Conservation (phyloP, 2,329 filamentous ascomycete species). For the Aspergillus spinulosporus region DNA sequence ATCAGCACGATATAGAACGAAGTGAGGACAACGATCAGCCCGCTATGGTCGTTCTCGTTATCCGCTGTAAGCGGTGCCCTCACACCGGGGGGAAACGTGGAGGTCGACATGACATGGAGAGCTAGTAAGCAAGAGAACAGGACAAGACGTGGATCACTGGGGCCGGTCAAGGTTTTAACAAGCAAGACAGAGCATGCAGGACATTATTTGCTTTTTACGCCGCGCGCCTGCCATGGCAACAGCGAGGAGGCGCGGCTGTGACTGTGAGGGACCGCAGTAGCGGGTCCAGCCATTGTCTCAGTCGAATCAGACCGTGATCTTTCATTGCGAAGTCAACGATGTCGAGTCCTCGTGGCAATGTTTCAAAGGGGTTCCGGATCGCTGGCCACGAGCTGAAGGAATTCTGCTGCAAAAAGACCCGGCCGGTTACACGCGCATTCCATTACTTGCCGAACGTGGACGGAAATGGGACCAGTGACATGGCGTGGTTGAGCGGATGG, state of each 20-base stretch:
- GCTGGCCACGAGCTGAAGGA: background rate
- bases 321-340: background rate
- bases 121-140: background rate
- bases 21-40: conserved; percentile 43
- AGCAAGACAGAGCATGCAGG: background rate
- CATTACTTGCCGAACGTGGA: background rate
- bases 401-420: background rate
- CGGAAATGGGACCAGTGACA: background rate
- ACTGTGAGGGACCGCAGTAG: background rate
- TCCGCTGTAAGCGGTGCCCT: conserved; percentile 39
- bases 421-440: background rate
- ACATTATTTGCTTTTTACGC: background rate
- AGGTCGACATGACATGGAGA: background rate
- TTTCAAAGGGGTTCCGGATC: background rate
- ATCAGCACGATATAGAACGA: conserved; percentile 41
- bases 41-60: conserved; percentile 42
- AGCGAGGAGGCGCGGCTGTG: too few species aligned
- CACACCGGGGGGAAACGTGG: conserved; percentile 22
- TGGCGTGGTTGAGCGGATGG: background rate
- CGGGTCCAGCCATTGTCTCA: background rate
- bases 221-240: background rate
- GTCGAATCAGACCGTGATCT: background rate
- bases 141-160: background rate
- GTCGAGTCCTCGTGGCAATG: background rate
- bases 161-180: background rate